Evolutionary conservation across 768 basidiomycete genomes (phyloP).

Genomic region (Lanmaoa pseudosensibilis): DNA sequence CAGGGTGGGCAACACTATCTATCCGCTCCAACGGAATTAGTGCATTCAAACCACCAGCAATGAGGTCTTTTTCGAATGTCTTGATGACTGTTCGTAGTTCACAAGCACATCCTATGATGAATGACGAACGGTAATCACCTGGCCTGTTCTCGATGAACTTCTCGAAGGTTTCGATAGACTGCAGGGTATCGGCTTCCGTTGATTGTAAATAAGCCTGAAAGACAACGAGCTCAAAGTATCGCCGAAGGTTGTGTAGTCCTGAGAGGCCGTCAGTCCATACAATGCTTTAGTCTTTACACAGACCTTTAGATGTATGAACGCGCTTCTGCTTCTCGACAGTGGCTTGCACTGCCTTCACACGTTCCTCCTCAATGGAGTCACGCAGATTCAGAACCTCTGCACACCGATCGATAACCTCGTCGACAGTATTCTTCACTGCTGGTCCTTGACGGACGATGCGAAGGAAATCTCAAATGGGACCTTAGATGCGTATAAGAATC

Average conservation of each 20-base stretch:
- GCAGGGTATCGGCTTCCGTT: constrained; percentile 75
- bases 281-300: constrained; percentile 4
- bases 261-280: constrained; percentile 9
- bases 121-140: constrained; percentile 44
- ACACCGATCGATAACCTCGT: constrained; percentile 86
- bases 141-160: constrained; percentile 82
- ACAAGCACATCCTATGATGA: neutral
- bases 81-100: constrained; percentile 67
- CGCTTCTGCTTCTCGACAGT: constrained; percentile 70
- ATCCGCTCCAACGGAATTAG: constrained; percentile 81
- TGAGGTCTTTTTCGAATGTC: constrained; percentile 91
- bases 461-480: constrained; percentile 57
- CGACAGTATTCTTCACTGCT: constrained; percentile 81
- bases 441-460: constrained; percentile 86
- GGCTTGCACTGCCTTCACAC: constrained; percentile 74
- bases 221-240: constrained; percentile 83
- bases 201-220: constrained; percentile 91
- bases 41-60: constrained; percentile 72
- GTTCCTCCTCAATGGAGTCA: constrained; percentile 83
- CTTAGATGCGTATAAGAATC: neutral
- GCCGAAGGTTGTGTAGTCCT: constrained; percentile 79
- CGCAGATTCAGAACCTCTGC: constrained; percentile 80
- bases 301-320: constrained; percentile 70
- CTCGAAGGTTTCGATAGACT: constrained; percentile 75
- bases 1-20: constrained; percentile 77